Conservation (phyloP, 2,329 filamentous ascomycete species). For the Sporothrix euskadiensis region DNA sequence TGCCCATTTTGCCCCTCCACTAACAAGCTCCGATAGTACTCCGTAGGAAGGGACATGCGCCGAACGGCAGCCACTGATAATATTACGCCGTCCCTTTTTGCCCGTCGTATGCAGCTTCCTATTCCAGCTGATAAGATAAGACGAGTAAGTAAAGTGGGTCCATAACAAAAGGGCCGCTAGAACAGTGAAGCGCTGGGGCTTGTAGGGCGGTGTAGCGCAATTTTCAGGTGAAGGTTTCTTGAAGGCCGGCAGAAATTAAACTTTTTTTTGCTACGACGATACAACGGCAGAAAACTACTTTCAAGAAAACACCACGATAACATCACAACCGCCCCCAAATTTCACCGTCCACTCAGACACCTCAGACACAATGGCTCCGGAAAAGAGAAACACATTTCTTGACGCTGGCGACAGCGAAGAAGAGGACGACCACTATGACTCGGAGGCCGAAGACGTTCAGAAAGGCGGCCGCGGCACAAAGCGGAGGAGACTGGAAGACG, state of each 20-base stretch:
- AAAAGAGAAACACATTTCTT: constrained; percentile 73
- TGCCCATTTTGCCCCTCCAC: constrained; percentile 20
- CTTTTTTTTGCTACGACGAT: neutral
- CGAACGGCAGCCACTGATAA: neutral
- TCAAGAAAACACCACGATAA: neutral
- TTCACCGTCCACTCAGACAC: neutral
- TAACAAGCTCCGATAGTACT: constrained; percentile 5
- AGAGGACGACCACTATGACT: constrained; percentile 62
- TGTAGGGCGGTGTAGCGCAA: constrained; percentile 16
- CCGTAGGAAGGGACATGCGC: neutral
- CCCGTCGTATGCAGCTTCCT: neutral
- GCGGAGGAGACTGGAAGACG: constrained; percentile 59
- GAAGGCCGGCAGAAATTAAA: constrained; percentile 19
- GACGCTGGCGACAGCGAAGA: constrained; percentile 62
- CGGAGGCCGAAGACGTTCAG: constrained; percentile 64
- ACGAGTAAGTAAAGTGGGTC: neutral
- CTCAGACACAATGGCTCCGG: constrained; percentile 56
- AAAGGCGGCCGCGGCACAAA: constrained; percentile 66
- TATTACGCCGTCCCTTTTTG: neutral
- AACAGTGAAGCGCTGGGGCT: neutral
- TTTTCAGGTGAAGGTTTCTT: neutral
- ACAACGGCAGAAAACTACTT: neutral
- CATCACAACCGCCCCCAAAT: neutral
- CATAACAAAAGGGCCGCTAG: neutral
- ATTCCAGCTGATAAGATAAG: constrained; percentile 20